Conservation (phyloP, 139 green algal species). For the Auxenochlorella pyrenoidosa region DNA sequence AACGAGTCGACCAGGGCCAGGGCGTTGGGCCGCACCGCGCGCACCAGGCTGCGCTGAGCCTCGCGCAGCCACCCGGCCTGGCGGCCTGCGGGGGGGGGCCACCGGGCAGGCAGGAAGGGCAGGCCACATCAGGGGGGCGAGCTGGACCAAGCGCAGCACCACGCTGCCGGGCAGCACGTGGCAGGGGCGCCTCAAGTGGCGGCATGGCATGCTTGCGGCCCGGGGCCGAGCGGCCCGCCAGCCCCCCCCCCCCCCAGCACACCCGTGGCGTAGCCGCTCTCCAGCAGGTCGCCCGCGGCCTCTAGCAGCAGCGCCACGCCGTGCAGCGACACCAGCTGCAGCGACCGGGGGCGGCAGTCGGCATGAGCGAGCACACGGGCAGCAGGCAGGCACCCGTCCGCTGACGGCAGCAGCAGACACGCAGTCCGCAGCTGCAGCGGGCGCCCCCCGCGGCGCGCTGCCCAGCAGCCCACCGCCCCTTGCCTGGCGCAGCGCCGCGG, state of each 20-base stretch:
- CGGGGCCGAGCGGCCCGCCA: too few relatives aligned
- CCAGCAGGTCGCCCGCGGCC: conserved; percentile 71
- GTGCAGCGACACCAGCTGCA: conserved; percentile 68
- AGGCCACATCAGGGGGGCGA: background rate
- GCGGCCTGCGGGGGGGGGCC: conserved; percentile 33
- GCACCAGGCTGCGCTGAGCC: conserved; percentile 66
- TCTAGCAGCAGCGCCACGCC: conserved; percentile 62
- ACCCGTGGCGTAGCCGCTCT: conserved; percentile 69
- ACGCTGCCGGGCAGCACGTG: background rate
- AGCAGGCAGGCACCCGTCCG: too few relatives aligned
- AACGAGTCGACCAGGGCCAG: conserved; percentile 89
- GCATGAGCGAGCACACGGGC: too few relatives aligned
- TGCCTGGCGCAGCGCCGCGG: conserved; percentile 59
- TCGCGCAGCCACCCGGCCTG: conserved; percentile 64
- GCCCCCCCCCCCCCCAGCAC: too few relatives aligned
- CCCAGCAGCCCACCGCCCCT: too few relatives aligned
- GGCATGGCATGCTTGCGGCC: background rate
- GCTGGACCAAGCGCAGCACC: too few relatives aligned
- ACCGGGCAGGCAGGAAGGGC: background rate
- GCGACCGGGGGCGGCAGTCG: too few relatives aligned
- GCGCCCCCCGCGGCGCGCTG: too few relatives aligned
- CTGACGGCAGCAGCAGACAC: too few relatives aligned
- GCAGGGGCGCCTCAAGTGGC: background rate
- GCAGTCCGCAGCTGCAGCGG: too few relatives aligned
- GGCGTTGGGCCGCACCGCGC: conserved; percentile 80